Evolutionary conservation across 257 asterid genomes (phyloP).

Genomic region (Solanum pennellii): DNA sequence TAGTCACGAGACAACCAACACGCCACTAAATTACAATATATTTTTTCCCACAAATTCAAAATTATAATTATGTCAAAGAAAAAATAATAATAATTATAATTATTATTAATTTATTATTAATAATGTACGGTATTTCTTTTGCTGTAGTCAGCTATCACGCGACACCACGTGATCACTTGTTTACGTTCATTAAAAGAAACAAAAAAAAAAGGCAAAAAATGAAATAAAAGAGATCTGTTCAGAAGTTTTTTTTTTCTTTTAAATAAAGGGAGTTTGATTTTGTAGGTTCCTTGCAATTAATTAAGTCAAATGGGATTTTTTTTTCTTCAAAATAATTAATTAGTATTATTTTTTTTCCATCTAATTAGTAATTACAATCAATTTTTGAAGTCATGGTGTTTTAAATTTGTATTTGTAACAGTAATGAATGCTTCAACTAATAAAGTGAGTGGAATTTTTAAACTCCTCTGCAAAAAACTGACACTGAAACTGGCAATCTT

Average conservation of each 20-base stretch:
- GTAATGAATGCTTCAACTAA: not conserved
- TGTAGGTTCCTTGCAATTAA: not conserved
- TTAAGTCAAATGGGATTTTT: not conserved
- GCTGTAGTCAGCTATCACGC: constrained; percentile 47
- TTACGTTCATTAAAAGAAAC: not conserved
- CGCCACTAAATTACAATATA: not conserved
- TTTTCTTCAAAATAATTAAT: not conserved
- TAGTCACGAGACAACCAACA: constrained; percentile 42
- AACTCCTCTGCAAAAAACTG: not conserved
- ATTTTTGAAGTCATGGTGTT: not conserved
- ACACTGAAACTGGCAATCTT: not conserved
- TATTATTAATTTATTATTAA: not conserved
- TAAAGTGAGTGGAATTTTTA: not conserved
- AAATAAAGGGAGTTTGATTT: not conserved
- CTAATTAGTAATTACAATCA: not conserved
- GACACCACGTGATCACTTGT: constrained; percentile 55
- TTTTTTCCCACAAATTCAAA: constrained; percentile 2
- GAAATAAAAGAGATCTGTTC: not conserved
- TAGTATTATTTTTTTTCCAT: not conserved
- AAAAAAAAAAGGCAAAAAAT: not conserved
- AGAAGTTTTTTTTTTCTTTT: not conserved
- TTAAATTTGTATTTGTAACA: not conserved
- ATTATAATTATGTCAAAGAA: not conserved
- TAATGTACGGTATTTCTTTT: constrained; percentile 16
- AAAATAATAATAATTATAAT: not conserved